Evolutionary conservation across 768 basidiomycete genomes (phyloP), one percentile per base, ranked within the genome.

Genomic region (Boletus eberwhitei): DNA sequence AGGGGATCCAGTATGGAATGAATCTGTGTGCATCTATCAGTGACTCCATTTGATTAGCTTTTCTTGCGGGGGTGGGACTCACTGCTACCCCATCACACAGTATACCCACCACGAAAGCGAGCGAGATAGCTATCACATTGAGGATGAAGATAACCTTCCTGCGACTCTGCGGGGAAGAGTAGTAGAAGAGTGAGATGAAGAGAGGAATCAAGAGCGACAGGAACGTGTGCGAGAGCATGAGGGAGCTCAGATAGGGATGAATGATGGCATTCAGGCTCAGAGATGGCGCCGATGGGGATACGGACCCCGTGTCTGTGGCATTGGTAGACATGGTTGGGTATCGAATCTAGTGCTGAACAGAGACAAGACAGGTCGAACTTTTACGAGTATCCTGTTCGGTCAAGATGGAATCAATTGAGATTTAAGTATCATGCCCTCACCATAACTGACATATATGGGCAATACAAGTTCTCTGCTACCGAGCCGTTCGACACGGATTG

Each of bases 141-240:
- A 64, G 62, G 13, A 64, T 50, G 31, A 64, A 64, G 31, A 64
- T 58, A 19, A 59, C 59, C 22, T 46, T 52, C 5, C 54, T 38
- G 11, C 63, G 55, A n/a, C 53, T 46, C 37, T 54, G 35, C 2
- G 44, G 21, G 5, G 50, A 58, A 7, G 63, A 64, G 21, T 60
- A 64, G 42, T 63, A 63, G 34, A 62, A 62, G 31, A 65, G 36
- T 3, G 57, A 55, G 8, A 59, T 45, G 9, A 53, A 16, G n/a
- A 65, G 64, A 32, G 64, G 64, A 16, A 65, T 8, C 16, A 65
- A 55, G 21, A 67, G 46, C 2, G 59, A 38, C n/a, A 61, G 41
- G 52, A 65, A 63, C 1, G 64, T 58, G 32, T 63, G 59, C 4
- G 63, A 54, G 48, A 70, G 55, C 52, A 70, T 57, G n/a, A 70